Evolutionary conservation across 1,139 yeast genomes (phyloP), one percentile per base, ranked within the genome.

Genomic region (Meyerozyma carpophila): DNA sequence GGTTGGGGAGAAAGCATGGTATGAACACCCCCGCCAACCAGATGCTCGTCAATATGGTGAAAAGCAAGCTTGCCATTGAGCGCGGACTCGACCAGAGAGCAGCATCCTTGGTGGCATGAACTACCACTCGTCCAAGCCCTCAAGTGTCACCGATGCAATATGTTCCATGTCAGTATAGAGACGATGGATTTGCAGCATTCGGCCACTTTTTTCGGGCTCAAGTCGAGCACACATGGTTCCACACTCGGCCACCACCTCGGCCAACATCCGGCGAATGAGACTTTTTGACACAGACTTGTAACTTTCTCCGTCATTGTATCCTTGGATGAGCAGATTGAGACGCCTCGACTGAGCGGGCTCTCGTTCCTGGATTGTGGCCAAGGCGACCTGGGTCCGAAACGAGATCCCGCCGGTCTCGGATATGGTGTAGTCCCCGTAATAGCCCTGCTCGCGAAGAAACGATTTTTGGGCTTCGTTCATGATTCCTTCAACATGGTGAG

Each of bases 371-470:
- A 75, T 47, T 0, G 76, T 75, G 0, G 94, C 89, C 32, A 89
- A 59, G 0, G 90, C 96, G 3, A 91, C 81, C 47, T 82, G 82
- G 0, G 90, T 79, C 42, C 96, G 67, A 58, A 83, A 89, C 6
- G 95, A 87, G 2, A 84, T 62, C 1, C 70, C 76, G 7, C 74
- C 75, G 1, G 63, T 68, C 8, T 49, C 47, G 36, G 72, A 74
- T 2, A 88, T 61, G 0, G 95, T 85, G 57, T 87, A 91, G 29
- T 86, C 93, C 0, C 83, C 94, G 57, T 64, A 76, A 55, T 87
- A 90, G 6, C 75, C 82, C 32, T 66, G 54, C 2, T 69, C 64
- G 46, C 74, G 64, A 40, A 90, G 64, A 56, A 73, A 84, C 2
- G 63, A 62, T 0, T 53, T 51, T 34, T 81, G 82, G 1, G 50